Evolutionary conservation across 441 rosid genomes (phyloP).

Genomic region (Adansonia rubrostipa): DNA sequence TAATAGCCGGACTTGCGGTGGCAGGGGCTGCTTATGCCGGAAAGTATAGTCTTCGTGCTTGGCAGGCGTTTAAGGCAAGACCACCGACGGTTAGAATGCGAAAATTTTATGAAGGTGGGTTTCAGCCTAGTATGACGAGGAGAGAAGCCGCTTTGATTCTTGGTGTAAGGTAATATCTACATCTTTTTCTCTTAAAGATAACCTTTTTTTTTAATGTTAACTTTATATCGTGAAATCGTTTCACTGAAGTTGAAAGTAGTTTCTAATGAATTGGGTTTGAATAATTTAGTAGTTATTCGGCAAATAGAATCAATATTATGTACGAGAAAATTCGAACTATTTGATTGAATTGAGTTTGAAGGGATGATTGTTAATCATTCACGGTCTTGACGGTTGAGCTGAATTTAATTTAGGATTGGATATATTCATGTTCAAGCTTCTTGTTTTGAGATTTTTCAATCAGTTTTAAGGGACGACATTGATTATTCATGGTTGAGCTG

Average conservation of each 20-base stretch:
- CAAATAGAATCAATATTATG: background rate
- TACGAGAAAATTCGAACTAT: background rate
- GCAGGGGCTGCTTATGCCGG: constrained; percentile 73
- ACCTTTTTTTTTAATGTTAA: background rate
- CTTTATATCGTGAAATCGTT: no score
- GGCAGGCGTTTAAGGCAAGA: constrained; percentile 69
- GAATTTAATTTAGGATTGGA: background rate
- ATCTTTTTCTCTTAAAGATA: background rate
- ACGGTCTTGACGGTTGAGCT: background rate
- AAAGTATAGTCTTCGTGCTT: constrained; percentile 58
- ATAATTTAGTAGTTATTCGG: background rate
- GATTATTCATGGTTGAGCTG: background rate
- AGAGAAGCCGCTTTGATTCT: constrained; percentile 70
- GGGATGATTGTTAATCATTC: no score
- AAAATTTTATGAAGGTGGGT: constrained; percentile 66
- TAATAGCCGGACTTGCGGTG: constrained; percentile 57
- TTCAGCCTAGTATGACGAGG: constrained; percentile 58
- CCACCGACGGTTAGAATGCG: constrained; percentile 51
- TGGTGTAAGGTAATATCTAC: constrained; percentile 54
- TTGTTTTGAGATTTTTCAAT: background rate
- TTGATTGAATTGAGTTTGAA: background rate
- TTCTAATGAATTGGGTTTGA: background rate
- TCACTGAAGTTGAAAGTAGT: no score
- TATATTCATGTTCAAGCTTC: background rate
- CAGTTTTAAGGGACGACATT: background rate